Evolutionary conservation across 2,329 filamentous ascomycete genomes (phyloP).

Genomic region (Tothia fuscella): DNA sequence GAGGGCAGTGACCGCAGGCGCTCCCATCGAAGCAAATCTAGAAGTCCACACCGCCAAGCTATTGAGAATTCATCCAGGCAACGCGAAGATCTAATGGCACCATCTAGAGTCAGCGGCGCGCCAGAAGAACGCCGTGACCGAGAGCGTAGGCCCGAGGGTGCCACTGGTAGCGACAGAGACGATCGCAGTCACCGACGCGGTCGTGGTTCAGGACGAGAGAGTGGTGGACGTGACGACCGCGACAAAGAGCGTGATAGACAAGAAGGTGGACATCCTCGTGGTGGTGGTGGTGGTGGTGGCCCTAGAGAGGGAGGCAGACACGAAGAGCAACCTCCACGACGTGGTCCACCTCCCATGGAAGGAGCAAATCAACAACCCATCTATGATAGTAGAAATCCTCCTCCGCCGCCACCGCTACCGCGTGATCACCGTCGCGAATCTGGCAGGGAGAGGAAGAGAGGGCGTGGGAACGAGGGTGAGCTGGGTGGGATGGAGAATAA

Average conservation of each 20-base stretch:
- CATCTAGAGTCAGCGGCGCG: background rate
- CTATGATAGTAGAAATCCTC: background rate
- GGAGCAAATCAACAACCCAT: background rate
- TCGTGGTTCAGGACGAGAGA: constrained; percentile 7
- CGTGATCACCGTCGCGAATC: too few species aligned
- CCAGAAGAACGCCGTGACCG: constrained; percentile 2
- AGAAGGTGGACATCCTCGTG: background rate
- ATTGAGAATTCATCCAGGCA: constrained; percentile 4
- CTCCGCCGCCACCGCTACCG: too few species aligned
- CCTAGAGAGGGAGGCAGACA: background rate
- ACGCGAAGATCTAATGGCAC: background rate
- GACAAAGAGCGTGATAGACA: constrained; percentile 1
- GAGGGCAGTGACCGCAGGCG: constrained; percentile 2
- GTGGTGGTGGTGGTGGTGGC: background rate
- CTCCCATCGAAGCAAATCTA: constrained; percentile 1
- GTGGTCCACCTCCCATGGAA: constrained; percentile 3
- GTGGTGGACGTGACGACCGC: constrained; percentile 1
- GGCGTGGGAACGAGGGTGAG: too few species aligned
- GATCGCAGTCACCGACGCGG: background rate
- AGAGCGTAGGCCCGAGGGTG: constrained; percentile 1
- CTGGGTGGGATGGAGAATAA: too few species aligned
- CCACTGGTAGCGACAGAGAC: background rate
- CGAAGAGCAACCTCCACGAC: constrained; percentile 3
- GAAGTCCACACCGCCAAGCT: constrained; percentile 4
- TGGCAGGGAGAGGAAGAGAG: too few species aligned